Base-by-base conservation (phyloP, 306 rosid genomes). In the Begonia fuchsioides region DNA sequence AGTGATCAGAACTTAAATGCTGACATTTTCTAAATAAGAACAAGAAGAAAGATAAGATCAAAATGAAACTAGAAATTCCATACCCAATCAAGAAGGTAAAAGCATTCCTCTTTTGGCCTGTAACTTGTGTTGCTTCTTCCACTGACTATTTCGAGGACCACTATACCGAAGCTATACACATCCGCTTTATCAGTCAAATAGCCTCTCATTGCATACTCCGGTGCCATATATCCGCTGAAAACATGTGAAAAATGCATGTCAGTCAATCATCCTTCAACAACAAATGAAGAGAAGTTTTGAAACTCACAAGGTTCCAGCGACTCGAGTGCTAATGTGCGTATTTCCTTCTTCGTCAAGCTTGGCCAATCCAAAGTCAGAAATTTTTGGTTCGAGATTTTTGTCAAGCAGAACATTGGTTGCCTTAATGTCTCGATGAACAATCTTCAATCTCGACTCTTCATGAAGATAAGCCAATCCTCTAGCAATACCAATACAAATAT, bases 381-480 rank as follows among this genome's bases (percentile, higher is more conserved):
- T 82, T 56, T 87, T 87, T 6, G 82, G 75, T 13, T 49, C 70
- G 10, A 82, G 80, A 73, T 78, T 57, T 66, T 71, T 73, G 50
- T 86, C 95, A n/a, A 86, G 71, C 35, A 86, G 53, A 50, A 86
- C 75, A 69, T 85, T 85, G 8, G 82, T 76, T 13, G 85, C 87
- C 65, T 85, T 85, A 16, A 85, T 85, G 55, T 86, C 95, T 56
- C 93, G 62, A 20, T 86, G 95, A 46, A 86, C 81, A 10, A 86
- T 78, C 75, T 78, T 86, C 18, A 86, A 17, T 59, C 78, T 73
- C 3, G 95, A 86, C 15, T 86, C 95, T 55, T 76, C 95, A 56
- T 86, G 93, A 19, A 86, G 95, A 64, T 61, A 78, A 48, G 88
- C 76, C 59, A 86, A 67, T 14, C 92, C 94, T 56, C 47, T 87